Conservation (phyloP, 805 yeast species). For the Torulaspora delbrueckii region DNA sequence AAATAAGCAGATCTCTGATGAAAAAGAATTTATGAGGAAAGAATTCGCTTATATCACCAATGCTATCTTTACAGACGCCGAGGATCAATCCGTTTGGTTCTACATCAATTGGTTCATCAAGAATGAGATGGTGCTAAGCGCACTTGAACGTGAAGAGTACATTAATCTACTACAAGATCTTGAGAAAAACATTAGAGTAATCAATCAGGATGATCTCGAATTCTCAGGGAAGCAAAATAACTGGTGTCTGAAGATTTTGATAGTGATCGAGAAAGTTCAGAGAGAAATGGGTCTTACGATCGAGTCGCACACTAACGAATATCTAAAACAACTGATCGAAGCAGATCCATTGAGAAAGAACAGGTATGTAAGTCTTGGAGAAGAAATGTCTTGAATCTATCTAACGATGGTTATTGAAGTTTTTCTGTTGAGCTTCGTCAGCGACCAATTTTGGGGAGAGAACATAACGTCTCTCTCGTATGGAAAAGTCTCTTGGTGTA, state of each 20-base stretch:
- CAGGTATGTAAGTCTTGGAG: constrained; percentile 46
- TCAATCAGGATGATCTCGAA: constrained; percentile 67
- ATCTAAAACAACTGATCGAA: constrained; percentile 42
- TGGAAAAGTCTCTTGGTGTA: constrained; percentile 32
- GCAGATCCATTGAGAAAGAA: constrained; percentile 64
- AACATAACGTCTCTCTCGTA: constrained; percentile 53
- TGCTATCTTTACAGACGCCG: constrained; percentile 89
- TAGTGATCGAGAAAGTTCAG: constrained; percentile 41
- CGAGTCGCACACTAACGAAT: constrained; percentile 21
- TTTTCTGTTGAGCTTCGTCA: constrained; percentile 16
- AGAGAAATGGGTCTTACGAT: constrained; percentile 34
- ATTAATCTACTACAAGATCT: constrained; percentile 42
- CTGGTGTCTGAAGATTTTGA: constrained; percentile 69
- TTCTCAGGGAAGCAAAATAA: constrained; percentile 58
- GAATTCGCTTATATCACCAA: constrained; percentile 70
- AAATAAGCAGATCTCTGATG: constrained; percentile 21
- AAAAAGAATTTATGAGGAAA: constrained; percentile 38
- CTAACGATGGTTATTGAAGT: not conserved
- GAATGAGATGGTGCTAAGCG: constrained; percentile 29
- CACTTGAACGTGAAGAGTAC: constrained; percentile 32
- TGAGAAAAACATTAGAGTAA: constrained; percentile 48
- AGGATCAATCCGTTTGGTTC: constrained; percentile 90
- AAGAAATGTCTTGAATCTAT: constrained; percentile 6
- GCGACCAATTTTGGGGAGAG: constrained; percentile 23
- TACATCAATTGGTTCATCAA: constrained; percentile 75